Base-by-base conservation (phyloP, 2,329 filamentous ascomycete species). In the Cercospora sesami region DNA sequence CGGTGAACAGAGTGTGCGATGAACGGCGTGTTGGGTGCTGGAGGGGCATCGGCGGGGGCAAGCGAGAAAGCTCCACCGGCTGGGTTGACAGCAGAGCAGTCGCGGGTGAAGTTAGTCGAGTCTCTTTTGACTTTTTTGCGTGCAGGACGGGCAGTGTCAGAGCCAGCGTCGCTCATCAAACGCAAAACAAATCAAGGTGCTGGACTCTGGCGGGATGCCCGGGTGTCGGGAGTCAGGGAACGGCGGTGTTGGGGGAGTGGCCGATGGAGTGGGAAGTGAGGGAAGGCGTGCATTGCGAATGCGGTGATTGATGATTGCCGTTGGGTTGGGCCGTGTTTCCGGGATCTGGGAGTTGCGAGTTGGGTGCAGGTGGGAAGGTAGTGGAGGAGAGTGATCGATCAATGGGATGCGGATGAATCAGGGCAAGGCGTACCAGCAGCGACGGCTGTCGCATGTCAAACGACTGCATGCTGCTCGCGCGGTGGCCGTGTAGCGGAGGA, bases 81-180 rank as follows among this genome's bases (percentile, higher is more conserved):
- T 28, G 53, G 60, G 69, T 48, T 51, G 45, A 51, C 45, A 23
- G 45, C 45, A 51, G 42, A 55, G 66, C 61, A 64, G 58, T 39
- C 42, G 48, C 48, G 26, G 39, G 30, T 61, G 58, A 64, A 26
- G 45, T 26, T 26, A 16, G 45, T 23, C 5, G 21, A 26, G 45
- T 51, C 33, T 5, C 5, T 51, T 48, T 71, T 70, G 69, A 72
- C 65, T 72, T 72, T 72, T 69, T 57, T 67, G 51, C 60, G 64
- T 71, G 71, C 71, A 70, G 70, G 39, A 65, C 58, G 60, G 60
- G 57, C 51, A 57, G 67, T 69, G 66, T 70, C 66, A 64, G 31
- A 59, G 48, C 31, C 51, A 64, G 31, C 26, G 64, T 48, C 63
- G 18, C 68, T 70, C 65, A 69, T 72, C 69, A 72, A 71, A 69